Conservation (phyloP, 306 rosid species). For the Alnus rubra region DNA sequence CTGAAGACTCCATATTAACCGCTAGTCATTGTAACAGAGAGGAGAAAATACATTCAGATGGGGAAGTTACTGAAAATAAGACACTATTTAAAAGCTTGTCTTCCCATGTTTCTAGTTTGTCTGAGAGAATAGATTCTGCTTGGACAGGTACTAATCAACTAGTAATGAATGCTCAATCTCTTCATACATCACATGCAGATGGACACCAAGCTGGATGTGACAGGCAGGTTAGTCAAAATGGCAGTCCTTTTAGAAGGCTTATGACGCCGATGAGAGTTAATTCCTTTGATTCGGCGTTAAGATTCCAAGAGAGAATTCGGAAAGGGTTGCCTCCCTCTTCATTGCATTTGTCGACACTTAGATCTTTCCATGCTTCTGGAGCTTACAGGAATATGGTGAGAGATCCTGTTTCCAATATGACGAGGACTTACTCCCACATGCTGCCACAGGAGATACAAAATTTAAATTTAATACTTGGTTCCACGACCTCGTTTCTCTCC, state of each 20-base stretch:
- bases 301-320: conserved; percentile 60
- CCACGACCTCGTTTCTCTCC: conserved; percentile 68
- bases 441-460: conserved; percentile 69
- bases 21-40: conserved; percentile 31
- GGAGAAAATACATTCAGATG: conserved; percentile 50
- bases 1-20: conserved; percentile 33
- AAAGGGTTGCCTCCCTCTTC: conserved; percentile 57
- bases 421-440: conserved; percentile 51
- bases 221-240: conserved; percentile 35
- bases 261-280: conserved; percentile 64
- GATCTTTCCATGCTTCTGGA: conserved; percentile 91
- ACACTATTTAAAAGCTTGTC: conserved; percentile 36
- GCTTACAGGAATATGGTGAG: conserved; percentile 80
- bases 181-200: conserved; percentile 30
- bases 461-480: conserved; percentile 52
- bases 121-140: conserved; percentile 93
- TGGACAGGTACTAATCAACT: conserved; percentile 87
- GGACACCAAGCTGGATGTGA: conserved; percentile 38
- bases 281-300: conserved; percentile 85
- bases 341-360: conserved; percentile 52
- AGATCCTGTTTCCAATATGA: conserved; percentile 65
- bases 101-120: conserved; percentile 62
- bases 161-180: conserved; percentile 34
- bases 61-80: conserved; percentile 32
- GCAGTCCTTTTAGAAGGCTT: conserved; percentile 52